A percentile compares a stretch with the other conserved stretches of the same genome.
These are phyloP conservation scores for Phalaenopsis equestris DNA, from an alignment of 106 monocot species.

Conservation along the genomic window DNA sequence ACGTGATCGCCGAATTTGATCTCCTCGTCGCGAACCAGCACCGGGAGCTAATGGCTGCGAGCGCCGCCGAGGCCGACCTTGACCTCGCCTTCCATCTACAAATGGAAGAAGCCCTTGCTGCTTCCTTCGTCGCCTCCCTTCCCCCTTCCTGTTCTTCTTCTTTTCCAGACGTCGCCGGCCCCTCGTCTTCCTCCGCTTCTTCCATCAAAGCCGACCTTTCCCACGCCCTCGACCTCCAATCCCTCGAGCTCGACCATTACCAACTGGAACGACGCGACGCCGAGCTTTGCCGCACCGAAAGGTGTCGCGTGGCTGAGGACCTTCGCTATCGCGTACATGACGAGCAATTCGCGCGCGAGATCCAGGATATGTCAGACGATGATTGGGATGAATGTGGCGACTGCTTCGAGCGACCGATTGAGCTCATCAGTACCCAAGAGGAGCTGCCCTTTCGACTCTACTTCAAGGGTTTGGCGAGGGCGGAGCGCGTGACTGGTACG, in stretches of 20 bases:
- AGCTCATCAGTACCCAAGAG: conserved; percentile 10
- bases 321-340: conserved; percentile 47
- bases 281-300: conserved; percentile 26
- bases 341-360: conserved; percentile 52
- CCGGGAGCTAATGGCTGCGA: conserved; percentile 28
- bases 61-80: conserved; percentile 28
- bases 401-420: conserved; percentile 56
- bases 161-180: neutral
- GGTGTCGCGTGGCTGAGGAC: conserved; percentile 23
- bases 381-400: conserved; percentile 67
- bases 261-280: conserved; percentile 33
- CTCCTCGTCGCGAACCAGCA: conserved; percentile 26
- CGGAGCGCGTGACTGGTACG: conserved; percentile 15
- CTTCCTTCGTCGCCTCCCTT: conserved; percentile 24
- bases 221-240: conserved; percentile 25
- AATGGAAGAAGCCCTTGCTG: conserved; percentile 63
- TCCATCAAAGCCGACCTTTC: conserved; percentile 3
- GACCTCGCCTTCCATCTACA: conserved; percentile 60
- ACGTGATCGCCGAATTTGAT: conserved; percentile 21
- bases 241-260: conserved; percentile 41
- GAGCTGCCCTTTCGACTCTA: conserved; percentile 35
- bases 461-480: conserved; percentile 43
- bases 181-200: neutral
- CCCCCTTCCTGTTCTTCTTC: conserved; percentile 12
- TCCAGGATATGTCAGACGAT: conserved; percentile 38